Evolutionary conservation across 2,329 filamentous ascomycete species (phyloP).

Genomic region (Aspergillus sp.): DNA sequence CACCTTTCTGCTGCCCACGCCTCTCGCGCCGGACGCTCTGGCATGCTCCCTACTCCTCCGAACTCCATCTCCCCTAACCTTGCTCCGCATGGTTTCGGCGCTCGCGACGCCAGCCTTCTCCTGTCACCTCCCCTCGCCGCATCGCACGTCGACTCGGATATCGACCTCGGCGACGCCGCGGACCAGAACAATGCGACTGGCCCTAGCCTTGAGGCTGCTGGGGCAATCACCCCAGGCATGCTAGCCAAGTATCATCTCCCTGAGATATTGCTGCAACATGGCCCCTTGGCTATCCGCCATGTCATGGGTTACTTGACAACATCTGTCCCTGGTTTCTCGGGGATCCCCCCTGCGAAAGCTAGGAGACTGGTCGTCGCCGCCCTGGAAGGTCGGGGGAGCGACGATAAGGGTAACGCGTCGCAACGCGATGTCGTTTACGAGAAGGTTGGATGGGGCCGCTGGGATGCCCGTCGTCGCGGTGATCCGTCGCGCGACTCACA

Average conservation of each 20-base stretch:
- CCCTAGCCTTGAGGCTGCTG: slow-evolving; percentile 67
- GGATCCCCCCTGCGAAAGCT: slow-evolving; percentile 85
- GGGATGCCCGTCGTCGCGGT: slow-evolving; percentile 78
- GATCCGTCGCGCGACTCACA: slow-evolving; percentile 47
- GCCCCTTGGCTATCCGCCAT: slow-evolving; percentile 89
- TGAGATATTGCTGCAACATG: slow-evolving; percentile 83
- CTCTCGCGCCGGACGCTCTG: slow-evolving; percentile 33
- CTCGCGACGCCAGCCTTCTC: slow-evolving; percentile 49
- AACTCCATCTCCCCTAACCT: slow-evolving; percentile 92
- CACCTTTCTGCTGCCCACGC: slow-evolving; percentile 29
- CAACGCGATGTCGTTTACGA: slow-evolving; percentile 68
- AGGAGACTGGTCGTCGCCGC: slow-evolving; percentile 89
- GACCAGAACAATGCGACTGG: slow-evolving; percentile 51
- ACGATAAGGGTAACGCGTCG: slow-evolving; percentile 52
- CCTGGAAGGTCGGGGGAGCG: slow-evolving; percentile 72
- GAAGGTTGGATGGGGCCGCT: slow-evolving; percentile 96
- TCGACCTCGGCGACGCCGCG: slow-evolving; percentile 74
- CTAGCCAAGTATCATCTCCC: slow-evolving; percentile 88
- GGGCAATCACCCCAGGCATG: slow-evolving; percentile 79
- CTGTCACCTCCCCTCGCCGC: slow-evolving; percentile 45
- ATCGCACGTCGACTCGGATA: slow-evolving; percentile 73
- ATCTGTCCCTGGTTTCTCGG: slow-evolving; percentile 86
- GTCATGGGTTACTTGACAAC: slow-evolving; percentile 94
- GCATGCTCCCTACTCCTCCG: slow-evolving; percentile 78
- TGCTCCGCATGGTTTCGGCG: slow-evolving; percentile 75